A percentile compares a stretch with the other conserved stretches of the same genome.
phyloP scores from a whole-genome alignment of 352 stramenopile genomes.

The Thalassiosira mediterranea region DNA sequence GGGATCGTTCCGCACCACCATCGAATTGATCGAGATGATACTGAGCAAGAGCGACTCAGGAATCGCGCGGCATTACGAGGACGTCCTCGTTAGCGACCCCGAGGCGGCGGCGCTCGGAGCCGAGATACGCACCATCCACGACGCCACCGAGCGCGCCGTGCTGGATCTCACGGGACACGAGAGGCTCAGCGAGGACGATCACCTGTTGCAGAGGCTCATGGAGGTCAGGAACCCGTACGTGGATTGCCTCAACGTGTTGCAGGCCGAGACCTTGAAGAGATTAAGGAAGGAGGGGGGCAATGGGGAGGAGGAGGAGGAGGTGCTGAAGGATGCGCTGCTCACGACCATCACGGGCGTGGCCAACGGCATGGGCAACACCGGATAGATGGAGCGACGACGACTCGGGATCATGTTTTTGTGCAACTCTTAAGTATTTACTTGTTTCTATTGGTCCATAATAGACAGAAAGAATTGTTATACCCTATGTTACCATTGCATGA shows the following conservation, averaged over 20 bases:
- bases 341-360: slow-evolving; percentile 88
- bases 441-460: no score
- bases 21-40: slow-evolving; percentile 90
- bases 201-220: slow-evolving; percentile 79
- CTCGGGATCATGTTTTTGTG: not conserved
- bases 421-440: no score
- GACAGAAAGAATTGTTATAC: no score
- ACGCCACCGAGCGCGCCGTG: slow-evolving; percentile 73
- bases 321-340: slow-evolving; percentile 85
- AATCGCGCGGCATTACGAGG: slow-evolving; percentile 86
- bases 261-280: slow-evolving; percentile 85
- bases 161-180: slow-evolving; percentile 79
- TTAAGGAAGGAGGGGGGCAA: slow-evolving; percentile 63
- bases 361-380: slow-evolving; percentile 89
- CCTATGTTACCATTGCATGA: no score
- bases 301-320: slow-evolving; percentile 71
- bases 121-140: slow-evolving; percentile 79
- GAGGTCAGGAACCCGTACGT: slow-evolving; percentile 87
- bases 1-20: slow-evolving; percentile 85
- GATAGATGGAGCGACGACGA: slow-evolving; percentile 56
- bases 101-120: slow-evolving; percentile 80
- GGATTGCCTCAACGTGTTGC: slow-evolving; percentile 87
- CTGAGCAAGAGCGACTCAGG: slow-evolving; percentile 84
- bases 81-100: slow-evolving; percentile 77
- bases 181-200: slow-evolving; percentile 76